Conservation (phyloP, 169 alveolate genomes). For the Babesia bigemina region DNA sequence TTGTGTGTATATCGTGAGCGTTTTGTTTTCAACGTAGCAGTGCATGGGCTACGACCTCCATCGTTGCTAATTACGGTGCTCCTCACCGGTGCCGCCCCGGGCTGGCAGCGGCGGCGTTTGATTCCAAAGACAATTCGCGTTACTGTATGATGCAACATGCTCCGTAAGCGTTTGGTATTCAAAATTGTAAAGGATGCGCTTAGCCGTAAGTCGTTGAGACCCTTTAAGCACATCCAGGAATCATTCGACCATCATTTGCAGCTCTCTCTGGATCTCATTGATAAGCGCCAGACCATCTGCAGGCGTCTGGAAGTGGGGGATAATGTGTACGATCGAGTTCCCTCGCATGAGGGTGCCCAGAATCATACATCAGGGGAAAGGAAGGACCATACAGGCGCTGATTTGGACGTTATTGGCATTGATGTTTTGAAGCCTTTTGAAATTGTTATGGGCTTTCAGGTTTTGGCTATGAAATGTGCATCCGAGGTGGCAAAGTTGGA, state of each 20-base stretch:
- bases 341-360: background rate
- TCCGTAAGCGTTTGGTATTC: background rate
- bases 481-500: no score
- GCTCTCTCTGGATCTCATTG: constrained; percentile 3
- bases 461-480: constrained; percentile 7
- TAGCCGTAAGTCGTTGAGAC: constrained; percentile 1
- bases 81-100: no score
- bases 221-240: constrained; percentile 10
- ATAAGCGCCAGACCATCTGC: background rate
- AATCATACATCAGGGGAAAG: background rate
- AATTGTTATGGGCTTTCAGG: constrained; percentile 33
- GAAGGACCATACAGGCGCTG: background rate
- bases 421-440: constrained; percentile 37
- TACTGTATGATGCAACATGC: no score
- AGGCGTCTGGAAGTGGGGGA: background rate
- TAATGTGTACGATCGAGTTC: background rate
- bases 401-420: background rate
- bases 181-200: constrained; percentile 12
- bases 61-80: no score
- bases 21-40: no score
- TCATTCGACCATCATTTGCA: constrained; percentile 28
- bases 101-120: no score
- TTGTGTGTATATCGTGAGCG: no score
- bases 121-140: no score
- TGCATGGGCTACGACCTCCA: no score